A percentile compares a stretch with the other conserved stretches of the same genome.
phyloP scores from a whole-genome alignment of 192 early-diverging fungal genomes.

The Entomortierella beljakovae region DNA sequence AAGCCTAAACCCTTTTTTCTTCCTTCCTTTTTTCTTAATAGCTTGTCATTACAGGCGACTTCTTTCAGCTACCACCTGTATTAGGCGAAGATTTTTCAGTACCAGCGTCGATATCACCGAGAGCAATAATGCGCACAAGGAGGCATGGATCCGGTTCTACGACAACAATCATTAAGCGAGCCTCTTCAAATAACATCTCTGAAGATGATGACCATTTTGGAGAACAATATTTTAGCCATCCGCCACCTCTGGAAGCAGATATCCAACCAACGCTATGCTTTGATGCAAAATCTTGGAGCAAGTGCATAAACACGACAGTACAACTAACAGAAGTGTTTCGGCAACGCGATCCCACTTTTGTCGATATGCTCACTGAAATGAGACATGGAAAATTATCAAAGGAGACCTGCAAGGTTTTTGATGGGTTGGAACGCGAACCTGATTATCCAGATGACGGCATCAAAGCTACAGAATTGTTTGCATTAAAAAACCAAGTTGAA shows the following conservation, averaged over 20 bases:
- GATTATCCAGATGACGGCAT: conserved; percentile 69
- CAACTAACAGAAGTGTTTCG: conserved; percentile 84
- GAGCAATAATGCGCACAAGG: background rate
- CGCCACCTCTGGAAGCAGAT: background rate
- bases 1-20: too few relatives aligned
- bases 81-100: conserved; percentile 37
- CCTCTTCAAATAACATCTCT: background rate
- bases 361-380: conserved; percentile 89
- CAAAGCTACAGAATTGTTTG: conserved; percentile 78
- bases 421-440: conserved; percentile 60
- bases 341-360: conserved; percentile 77
- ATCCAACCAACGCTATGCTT: conserved; percentile 63
- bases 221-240: background rate
- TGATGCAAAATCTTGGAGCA: conserved; percentile 69
- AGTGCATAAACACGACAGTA: conserved; percentile 60
- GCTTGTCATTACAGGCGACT: conserved; percentile 73
- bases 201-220: background rate
- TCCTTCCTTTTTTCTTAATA: conserved; percentile 6
- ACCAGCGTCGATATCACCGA: background rate
- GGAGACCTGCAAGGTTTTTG: conserved; percentile 63
- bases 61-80: conserved; percentile 86
- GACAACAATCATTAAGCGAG: conserved; percentile 20
- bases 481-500: conserved; percentile 71
- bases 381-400: conserved; percentile 76
- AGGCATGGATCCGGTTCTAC: conserved; percentile 4